A percentile compares a stretch with the other conserved stretches of the same genome.
Conservation (phyloP, 305 asterid genomes). For the Plantago coronopus region DNA sequence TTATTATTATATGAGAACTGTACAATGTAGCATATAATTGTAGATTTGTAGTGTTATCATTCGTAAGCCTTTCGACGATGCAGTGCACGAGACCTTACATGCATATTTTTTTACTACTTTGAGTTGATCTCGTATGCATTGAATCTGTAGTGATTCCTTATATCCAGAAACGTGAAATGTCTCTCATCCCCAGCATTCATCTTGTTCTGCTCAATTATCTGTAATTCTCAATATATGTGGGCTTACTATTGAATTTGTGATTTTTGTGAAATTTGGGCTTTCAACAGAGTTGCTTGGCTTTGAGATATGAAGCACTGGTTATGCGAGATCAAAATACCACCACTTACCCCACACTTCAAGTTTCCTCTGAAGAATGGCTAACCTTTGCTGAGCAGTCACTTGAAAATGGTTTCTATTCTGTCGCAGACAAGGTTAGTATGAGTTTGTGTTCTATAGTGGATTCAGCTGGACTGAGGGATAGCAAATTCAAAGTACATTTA, state of each 20-base stretch:
- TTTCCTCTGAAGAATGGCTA: constrained; percentile 63
- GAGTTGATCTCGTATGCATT: background rate
- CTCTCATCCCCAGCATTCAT: background rate
- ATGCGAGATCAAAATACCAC: constrained; percentile 62
- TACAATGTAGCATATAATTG: background rate
- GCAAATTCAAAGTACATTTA: background rate
- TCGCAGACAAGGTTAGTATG: constrained; percentile 59
- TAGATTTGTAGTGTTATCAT: background rate
- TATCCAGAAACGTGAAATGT: background rate
- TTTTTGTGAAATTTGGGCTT: constrained; percentile 18
- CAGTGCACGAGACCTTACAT: too few relatives aligned
- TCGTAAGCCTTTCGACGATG: background rate
- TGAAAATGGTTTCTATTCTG: constrained; percentile 57
- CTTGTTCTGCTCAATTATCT: too few relatives aligned
- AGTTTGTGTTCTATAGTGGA: constrained; percentile 7
- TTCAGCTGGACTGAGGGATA: constrained; percentile 1
- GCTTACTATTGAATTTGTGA: constrained; percentile 1
- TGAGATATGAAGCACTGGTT: constrained; percentile 83
- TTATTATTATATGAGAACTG: too few relatives aligned
- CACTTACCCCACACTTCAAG: constrained; percentile 47
- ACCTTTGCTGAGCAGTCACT: constrained; percentile 59
- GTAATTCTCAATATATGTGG: too few relatives aligned
- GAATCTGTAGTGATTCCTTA: background rate
- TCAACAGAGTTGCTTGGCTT: constrained; percentile 72
- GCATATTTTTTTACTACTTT: too few relatives aligned